A percentile compares a stretch with the other conserved stretches of the same genome.
These are phyloP conservation scores for Barbarea vulgaris DNA, from an alignment of 345 rosid species.

Conservation along the genomic window DNA sequence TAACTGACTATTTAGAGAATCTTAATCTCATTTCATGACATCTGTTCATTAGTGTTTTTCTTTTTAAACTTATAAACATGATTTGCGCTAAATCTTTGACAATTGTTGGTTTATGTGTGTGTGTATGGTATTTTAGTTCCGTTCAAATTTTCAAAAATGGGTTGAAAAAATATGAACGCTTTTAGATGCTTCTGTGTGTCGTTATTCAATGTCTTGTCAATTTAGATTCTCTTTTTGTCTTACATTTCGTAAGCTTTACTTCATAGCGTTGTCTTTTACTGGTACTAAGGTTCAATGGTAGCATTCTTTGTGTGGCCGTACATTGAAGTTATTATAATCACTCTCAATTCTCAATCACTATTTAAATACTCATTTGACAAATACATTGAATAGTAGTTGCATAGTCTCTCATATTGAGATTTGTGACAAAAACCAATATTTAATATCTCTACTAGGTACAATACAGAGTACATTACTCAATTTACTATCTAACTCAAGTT, in stretches of 20 bases:
- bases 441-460: neutral
- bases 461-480: neutral
- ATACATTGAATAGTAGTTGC: conserved; percentile 5
- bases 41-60: neutral
- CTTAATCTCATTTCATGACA: conserved; percentile 9
- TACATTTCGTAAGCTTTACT: conserved; percentile 19
- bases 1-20: neutral
- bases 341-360: neutral
- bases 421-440: neutral
- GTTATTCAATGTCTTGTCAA: conserved; percentile 23
- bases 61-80: neutral
- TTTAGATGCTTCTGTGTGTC: conserved; percentile 37
- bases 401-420: conserved; percentile 2
- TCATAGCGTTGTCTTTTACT: conserved; percentile 31
- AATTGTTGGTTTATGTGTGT: conserved; percentile 13
- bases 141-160: conserved; percentile 31
- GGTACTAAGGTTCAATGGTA: conserved; percentile 16
- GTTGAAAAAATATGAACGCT: neutral
- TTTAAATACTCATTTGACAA: conserved; percentile 8
- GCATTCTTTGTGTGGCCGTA: conserved; percentile 33
- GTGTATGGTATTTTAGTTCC: neutral
- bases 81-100: neutral
- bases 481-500: neutral
- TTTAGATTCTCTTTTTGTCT: conserved; percentile 30
- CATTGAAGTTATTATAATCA: conserved; percentile 15